Conservation (phyloP, 1,139 yeast genomes). For the Debaryomycetaceae sp. region DNA sequence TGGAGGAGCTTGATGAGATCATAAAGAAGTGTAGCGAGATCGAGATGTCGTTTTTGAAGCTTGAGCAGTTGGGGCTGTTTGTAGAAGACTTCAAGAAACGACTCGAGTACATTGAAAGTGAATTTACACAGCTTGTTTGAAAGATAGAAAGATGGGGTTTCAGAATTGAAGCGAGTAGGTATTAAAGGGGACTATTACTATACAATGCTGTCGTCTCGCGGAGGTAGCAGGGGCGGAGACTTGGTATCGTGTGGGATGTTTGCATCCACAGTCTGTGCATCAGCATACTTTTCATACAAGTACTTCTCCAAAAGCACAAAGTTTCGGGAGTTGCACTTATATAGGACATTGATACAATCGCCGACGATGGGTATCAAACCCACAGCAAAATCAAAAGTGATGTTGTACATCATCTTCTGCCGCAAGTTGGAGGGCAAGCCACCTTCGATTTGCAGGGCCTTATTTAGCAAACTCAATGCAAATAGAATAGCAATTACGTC, state of each 20-base stretch:
- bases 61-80: constrained; percentile 61
- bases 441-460: constrained; percentile 57
- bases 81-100: constrained; percentile 36
- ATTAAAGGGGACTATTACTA: neutral
- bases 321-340: constrained; percentile 75
- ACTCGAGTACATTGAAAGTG: constrained; percentile 23
- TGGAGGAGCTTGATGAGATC: constrained; percentile 40
- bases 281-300: constrained; percentile 42
- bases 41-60: constrained; percentile 61
- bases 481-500: constrained; percentile 49
- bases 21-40: constrained; percentile 51
- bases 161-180: neutral
- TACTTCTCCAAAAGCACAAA: constrained; percentile 59
- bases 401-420: constrained; percentile 56
- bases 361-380: constrained; percentile 77
- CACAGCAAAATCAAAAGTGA: constrained; percentile 60
- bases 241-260: neutral
- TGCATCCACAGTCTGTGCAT: constrained; percentile 3
- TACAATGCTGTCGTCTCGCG: neutral
- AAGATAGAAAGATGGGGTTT: neutral
- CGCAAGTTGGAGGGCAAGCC: constrained; percentile 55
- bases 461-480: constrained; percentile 47
- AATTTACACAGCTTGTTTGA: constrained; percentile 10
- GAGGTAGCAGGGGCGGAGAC: neutral
- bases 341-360: constrained; percentile 61